A percentile compares a stretch with the other conserved stretches of the same genome.
phyloP scores from a whole-genome alignment of 441 rosid species.

The Corymbia citriodora region DNA sequence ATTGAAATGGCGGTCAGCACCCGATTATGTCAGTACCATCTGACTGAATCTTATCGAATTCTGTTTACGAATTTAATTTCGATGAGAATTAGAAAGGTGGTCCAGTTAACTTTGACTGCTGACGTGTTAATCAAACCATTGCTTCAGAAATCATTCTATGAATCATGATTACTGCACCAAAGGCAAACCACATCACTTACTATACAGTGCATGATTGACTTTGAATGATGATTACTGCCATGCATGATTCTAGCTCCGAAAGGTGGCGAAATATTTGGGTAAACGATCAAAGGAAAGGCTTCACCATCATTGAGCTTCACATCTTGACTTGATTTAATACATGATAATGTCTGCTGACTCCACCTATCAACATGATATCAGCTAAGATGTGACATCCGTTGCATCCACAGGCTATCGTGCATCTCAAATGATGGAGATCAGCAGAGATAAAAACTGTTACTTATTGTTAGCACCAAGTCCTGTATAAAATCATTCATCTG shows the following conservation, averaged over 20 bases:
- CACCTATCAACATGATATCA: background rate
- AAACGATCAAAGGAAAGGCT: background rate
- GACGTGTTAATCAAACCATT: background rate
- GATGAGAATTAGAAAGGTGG: background rate
- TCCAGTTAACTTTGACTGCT: background rate
- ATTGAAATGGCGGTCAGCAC: background rate
- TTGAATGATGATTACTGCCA: background rate
- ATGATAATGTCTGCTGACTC: background rate
- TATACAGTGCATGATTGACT: background rate
- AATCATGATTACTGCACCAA: background rate
- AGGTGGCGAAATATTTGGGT: background rate
- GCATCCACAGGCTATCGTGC: background rate
- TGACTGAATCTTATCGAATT: background rate
- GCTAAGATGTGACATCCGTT: background rate
- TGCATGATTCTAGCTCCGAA: background rate
- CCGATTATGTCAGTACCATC: background rate
- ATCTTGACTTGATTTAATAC: background rate
- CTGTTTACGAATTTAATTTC: background rate
- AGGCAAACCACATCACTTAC: background rate
- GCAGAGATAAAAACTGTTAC: background rate
- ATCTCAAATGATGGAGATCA: background rate
- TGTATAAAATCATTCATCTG: background rate
- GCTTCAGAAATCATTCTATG: background rate
- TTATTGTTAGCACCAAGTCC: background rate
- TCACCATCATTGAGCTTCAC: background rate